Base-by-base conservation (phyloP, 2,329 filamentous ascomycete genomes). In the Trichoderma simmonsii region DNA sequence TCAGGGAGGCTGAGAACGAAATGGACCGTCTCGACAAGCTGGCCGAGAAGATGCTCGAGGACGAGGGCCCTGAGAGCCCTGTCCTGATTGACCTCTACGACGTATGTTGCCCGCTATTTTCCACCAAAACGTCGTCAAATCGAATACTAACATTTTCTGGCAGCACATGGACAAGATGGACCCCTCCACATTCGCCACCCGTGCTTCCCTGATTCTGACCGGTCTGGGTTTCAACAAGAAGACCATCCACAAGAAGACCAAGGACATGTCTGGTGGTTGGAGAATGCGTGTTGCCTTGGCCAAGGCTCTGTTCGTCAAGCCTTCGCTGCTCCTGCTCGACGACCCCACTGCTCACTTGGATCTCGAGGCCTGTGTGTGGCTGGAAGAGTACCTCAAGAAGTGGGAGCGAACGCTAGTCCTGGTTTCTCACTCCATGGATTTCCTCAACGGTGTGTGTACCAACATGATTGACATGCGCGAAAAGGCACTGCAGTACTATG, bases 211-310 rank as follows among this genome's bases (percentile, higher is more conserved):
- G 76, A 99, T 99, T 82, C 85, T 99, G 78, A 99, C 96, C 71
- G 96, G 96, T 94, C 92, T 99, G 73, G 96, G 96, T 76, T 99
- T 99, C 90, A 97, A 99, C 91, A 98, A 98, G 88, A 85, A 85
- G 77, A 99, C 97, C 71, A 98, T 99, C 81, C 87, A 97, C 84
- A 99, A 99, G 90, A 98, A 97, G 91, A 99, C 97, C 79, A 99
- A 98, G 90, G 97, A 99, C 83, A 99, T 99, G 97, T 99, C 96
- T 76, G 96, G 96, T 93, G 96, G 96, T 78, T 99, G 96, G 96
- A 91, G 95, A 88, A 99, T 99, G 96, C 94, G 97, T 89, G 96
- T 99, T 73, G 96, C 96, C 72, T 91, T 99, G 73, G 96, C 89
- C 81, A 98, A 98, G 88, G 96, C 96, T 72, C 91, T 99, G 68